A percentile compares a stretch with the other conserved stretches of the same genome.
Evolutionary conservation across 192 early-diverging fungal genomes (phyloP).

Genomic region (Coemansia sp.): DNA sequence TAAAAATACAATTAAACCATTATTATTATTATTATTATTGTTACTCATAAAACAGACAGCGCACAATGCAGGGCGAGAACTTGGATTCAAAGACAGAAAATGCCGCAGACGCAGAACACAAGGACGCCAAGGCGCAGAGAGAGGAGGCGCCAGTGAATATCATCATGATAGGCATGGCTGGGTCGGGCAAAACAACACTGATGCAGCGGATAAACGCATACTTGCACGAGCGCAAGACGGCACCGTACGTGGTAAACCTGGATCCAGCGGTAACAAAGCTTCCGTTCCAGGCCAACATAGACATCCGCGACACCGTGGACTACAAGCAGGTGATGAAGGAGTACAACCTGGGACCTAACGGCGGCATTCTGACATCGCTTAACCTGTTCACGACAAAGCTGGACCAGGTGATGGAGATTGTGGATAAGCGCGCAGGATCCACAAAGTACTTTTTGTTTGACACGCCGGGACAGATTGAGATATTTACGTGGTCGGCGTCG

Average conservation of each 20-base stretch:
- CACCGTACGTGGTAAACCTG: conserved; percentile 91
- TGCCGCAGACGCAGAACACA: no score
- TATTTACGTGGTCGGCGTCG: conserved; percentile 98
- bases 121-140: neutral
- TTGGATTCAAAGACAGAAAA: neutral
- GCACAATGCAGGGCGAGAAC: conserved; percentile 1
- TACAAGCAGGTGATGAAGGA: conserved; percentile 99
- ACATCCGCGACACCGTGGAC: conserved; percentile 96
- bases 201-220: conserved; percentile 95
- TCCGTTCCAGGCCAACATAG: conserved; percentile 94
- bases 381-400: conserved; percentile 99
- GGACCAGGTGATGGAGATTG: conserved; percentile 90
- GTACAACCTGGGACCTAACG: conserved; percentile 96
- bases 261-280: conserved; percentile 88
- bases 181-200: conserved; percentile 94
- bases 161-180: conserved; percentile 95
- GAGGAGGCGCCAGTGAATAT: conserved; percentile 54
- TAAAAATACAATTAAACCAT: neutral
- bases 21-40: neutral
- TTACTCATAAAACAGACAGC: neutral
- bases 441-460: conserved; percentile 78
- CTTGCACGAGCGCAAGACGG: conserved; percentile 70
- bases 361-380: conserved; percentile 92
- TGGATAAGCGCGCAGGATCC: conserved; percentile 73
- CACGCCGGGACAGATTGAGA: conserved; percentile 98